Evolutionary conservation across 768 basidiomycete species (phyloP).

Genomic region (Boletus tomentosulus): DNA sequence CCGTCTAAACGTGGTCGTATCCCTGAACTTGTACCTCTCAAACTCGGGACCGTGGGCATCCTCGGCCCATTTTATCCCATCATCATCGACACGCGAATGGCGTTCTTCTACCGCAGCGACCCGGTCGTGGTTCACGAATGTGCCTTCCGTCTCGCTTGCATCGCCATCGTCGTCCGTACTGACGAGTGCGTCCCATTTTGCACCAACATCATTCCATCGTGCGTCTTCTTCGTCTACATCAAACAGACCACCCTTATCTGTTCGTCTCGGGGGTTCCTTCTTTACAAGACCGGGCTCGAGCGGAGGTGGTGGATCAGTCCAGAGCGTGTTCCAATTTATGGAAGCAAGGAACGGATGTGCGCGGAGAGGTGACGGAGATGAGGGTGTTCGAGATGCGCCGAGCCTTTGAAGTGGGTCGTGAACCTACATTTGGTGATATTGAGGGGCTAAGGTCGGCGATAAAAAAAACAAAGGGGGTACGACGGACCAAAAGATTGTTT

Average conservation of each 20-base stretch:
- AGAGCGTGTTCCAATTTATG: constrained; percentile 60
- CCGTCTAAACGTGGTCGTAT: constrained; percentile 10
- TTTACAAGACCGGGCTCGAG: constrained; percentile 57
- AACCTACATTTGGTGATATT: constrained; percentile 39
- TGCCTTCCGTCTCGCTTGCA: constrained; percentile 11
- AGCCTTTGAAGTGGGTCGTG: constrained; percentile 56
- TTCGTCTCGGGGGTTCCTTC: constrained; percentile 34
- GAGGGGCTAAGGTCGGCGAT: background rate
- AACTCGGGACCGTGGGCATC: constrained; percentile 39
- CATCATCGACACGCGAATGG: constrained; percentile 9
- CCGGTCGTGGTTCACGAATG: background rate
- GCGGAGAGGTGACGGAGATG: constrained; percentile 46
- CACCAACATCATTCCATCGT: constrained; percentile 52
- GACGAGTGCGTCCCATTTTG: constrained; percentile 50
- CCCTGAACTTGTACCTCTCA: constrained; percentile 21
- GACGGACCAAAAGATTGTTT: constrained; percentile 61
- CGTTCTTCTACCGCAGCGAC: background rate
- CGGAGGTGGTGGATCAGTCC: constrained; percentile 57
- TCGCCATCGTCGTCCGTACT: constrained; percentile 25
- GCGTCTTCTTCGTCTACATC: constrained; percentile 29
- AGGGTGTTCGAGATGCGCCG: constrained; percentile 43
- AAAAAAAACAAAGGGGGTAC: background rate
- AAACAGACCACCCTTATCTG: background rate
- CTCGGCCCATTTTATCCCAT: constrained; percentile 52
- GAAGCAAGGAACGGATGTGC: constrained; percentile 57